These are phyloP conservation scores for Clarireedia homoeocarpa DNA, from an alignment of 2,329 filamentous ascomycete genomes.

Conservation along the genomic window DNA sequence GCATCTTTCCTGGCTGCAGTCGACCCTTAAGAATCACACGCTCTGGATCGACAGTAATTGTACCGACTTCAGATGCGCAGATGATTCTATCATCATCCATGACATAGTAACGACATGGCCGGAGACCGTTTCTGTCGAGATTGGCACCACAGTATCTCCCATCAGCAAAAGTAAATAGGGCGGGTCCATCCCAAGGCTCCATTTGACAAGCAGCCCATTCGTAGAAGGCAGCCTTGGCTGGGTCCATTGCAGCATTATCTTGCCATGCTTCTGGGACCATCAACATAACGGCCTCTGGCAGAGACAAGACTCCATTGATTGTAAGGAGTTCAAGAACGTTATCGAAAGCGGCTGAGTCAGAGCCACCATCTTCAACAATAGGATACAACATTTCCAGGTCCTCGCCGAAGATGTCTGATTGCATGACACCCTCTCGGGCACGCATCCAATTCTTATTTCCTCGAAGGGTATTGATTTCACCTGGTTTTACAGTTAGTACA, in stretches of 20 bases:
- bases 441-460: slow-evolving; percentile 99
- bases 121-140: slow-evolving; percentile 87
- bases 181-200: slow-evolving; percentile 97
- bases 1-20: slow-evolving; percentile 89
- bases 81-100: slow-evolving; percentile 96
- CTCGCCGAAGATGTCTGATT: slow-evolving; percentile 85
- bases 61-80: slow-evolving; percentile 93
- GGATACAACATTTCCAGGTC: slow-evolving; percentile 88
- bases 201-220: slow-evolving; percentile 98
- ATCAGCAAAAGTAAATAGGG: slow-evolving; percentile 94
- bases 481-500: slow-evolving; percentile 31
- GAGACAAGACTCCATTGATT: slow-evolving; percentile 90
- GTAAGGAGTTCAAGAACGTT: slow-evolving; percentile 90
- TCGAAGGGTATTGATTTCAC: slow-evolving; percentile 92
- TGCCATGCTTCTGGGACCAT: slow-evolving; percentile 99
- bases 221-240: slow-evolving; percentile 93
- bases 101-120: slow-evolving; percentile 94
- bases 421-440: slow-evolving; percentile 88
- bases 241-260: slow-evolving; percentile 85
- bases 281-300: slow-evolving; percentile 95
- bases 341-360: slow-evolving; percentile 94
- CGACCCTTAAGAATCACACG: slow-evolving; percentile 86
- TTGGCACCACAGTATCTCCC: slow-evolving; percentile 96
- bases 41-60: slow-evolving; percentile 86
- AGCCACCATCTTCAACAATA: slow-evolving; percentile 92